Conservation (phyloP, 2,329 filamentous ascomycete genomes). For the Paracoccidioides brasiliensis region DNA sequence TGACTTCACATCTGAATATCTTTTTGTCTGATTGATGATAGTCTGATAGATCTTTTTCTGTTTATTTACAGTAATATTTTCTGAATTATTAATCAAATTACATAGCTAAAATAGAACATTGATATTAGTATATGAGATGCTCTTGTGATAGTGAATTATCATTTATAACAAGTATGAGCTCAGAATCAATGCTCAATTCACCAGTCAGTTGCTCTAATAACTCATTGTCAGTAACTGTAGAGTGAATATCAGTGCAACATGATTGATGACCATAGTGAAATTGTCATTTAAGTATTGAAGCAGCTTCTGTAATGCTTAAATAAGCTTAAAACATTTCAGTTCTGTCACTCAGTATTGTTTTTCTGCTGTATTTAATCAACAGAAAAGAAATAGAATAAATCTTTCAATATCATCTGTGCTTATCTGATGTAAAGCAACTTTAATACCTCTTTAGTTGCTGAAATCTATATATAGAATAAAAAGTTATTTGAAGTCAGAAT, state of each 20-base stretch:
- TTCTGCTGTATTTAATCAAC: not conserved
- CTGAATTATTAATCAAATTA: not conserved
- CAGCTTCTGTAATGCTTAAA: not conserved
- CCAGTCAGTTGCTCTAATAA: too few relatives aligned
- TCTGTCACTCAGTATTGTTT: not conserved
- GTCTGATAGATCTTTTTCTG: not conserved
- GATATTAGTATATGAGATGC: too few relatives aligned
- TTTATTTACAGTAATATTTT: fast-evolving
- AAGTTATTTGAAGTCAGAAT: not conserved
- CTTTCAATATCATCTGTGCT: too few relatives aligned
- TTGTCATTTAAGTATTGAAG: not conserved
- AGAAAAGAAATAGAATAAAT: not conserved
- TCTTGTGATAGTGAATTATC: not conserved
- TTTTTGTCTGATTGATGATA: too few relatives aligned
- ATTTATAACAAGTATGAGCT: not conserved
- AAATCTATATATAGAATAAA: not conserved
- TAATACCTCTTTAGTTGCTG: not conserved
- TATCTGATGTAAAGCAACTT: not conserved
- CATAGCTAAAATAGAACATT: not conserved
- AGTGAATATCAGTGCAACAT: not conserved
- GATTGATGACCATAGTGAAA: not conserved
- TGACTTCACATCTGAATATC: too few relatives aligned
- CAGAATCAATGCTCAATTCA: not conserved
- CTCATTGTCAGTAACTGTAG: too few relatives aligned
- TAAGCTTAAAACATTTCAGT: not conserved